Conservation (phyloP, 2,329 filamentous ascomycete species). For the Magnaporthiopsis rhizophila region DNA sequence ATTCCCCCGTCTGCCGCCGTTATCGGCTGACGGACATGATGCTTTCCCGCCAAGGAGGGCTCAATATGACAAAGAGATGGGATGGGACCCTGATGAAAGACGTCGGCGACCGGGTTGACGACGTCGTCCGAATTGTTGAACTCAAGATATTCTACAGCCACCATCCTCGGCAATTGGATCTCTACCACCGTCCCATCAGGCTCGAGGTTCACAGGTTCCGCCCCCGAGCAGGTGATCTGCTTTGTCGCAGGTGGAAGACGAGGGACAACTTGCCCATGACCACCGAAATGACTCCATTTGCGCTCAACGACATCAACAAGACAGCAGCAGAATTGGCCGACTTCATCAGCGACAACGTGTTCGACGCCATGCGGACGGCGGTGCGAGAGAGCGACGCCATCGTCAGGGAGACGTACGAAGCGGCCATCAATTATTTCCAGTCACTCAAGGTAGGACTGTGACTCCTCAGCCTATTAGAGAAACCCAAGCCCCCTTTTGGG, state of each 20-base stretch:
- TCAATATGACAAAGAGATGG: slow-evolving; percentile 37
- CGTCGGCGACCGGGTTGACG: slow-evolving; percentile 25
- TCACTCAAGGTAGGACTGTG: slow-evolving; percentile 10
- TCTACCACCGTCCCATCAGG: slow-evolving; percentile 27
- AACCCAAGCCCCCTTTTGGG: background rate
- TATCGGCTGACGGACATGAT: slow-evolving; percentile 32
- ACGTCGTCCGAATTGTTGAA: slow-evolving; percentile 24
- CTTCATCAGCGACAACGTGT: slow-evolving; percentile 27
- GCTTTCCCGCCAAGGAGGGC: slow-evolving; percentile 34
- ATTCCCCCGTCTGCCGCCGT: slow-evolving; percentile 34
- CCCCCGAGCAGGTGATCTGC: slow-evolving; percentile 28
- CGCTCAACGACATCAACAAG: slow-evolving; percentile 28
- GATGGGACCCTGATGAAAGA: slow-evolving; percentile 31
- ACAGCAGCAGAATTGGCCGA: slow-evolving; percentile 25
- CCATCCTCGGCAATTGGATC: slow-evolving; percentile 22
- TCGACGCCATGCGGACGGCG: slow-evolving; percentile 22
- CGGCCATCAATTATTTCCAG: slow-evolving; percentile 18
- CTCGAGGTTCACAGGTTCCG: slow-evolving; percentile 34
- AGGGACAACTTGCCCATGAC: slow-evolving; percentile 16
- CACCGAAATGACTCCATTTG: slow-evolving; percentile 28
- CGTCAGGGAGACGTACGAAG: slow-evolving; percentile 21
- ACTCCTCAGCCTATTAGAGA: background rate
- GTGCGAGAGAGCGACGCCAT: slow-evolving; percentile 16
- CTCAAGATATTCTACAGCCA: slow-evolving; percentile 22
- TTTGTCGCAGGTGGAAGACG: slow-evolving; percentile 29